These are phyloP conservation scores for Fonsecaea multimorphosa DNA, from an alignment of 2,329 filamentous ascomycete genomes.

Conservation along the genomic window DNA sequence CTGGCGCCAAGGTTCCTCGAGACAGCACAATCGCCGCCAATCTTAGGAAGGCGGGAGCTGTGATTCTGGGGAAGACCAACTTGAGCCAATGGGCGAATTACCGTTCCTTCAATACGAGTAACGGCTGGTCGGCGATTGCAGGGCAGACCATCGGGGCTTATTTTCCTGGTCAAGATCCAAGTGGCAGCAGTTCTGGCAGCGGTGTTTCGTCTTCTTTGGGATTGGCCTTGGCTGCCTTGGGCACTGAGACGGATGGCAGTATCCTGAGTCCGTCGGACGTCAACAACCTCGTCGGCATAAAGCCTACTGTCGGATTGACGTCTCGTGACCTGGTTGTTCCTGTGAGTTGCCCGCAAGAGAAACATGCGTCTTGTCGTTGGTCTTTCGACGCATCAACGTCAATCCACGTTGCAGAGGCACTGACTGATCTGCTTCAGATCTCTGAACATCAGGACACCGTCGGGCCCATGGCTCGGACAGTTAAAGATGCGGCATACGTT, in stretches of 20 bases:
- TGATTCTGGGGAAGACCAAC: constrained; percentile 71
- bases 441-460: constrained; percentile 44
- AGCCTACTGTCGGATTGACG: constrained; percentile 63
- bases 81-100: constrained; percentile 70
- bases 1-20: constrained; percentile 62
- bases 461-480: constrained; percentile 64
- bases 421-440: constrained; percentile 47
- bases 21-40: constrained; percentile 67
- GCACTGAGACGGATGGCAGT: constrained; percentile 69
- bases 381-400: too few relatives aligned
- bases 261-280: constrained; percentile 62
- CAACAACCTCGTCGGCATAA: constrained; percentile 71
- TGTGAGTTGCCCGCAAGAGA: background rate
- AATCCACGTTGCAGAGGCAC: too few relatives aligned
- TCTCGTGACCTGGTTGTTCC: constrained; percentile 66
- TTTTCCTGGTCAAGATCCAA: constrained; percentile 66
- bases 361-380: too few relatives aligned
- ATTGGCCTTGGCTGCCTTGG: constrained; percentile 64
- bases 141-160: constrained; percentile 69
- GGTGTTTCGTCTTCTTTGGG: constrained; percentile 66
- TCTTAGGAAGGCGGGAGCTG: constrained; percentile 64
- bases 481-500: constrained; percentile 64
- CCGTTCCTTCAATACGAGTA: constrained; percentile 60
- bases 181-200: constrained; percentile 67
- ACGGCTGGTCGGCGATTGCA: constrained; percentile 69